Percentiles rank a stretch among this genome's conserved stretches.
Evolutionary conservation across 176 grass and related monocot species (phyloP).

Genomic region (Bonia amplexicaulis): DNA sequence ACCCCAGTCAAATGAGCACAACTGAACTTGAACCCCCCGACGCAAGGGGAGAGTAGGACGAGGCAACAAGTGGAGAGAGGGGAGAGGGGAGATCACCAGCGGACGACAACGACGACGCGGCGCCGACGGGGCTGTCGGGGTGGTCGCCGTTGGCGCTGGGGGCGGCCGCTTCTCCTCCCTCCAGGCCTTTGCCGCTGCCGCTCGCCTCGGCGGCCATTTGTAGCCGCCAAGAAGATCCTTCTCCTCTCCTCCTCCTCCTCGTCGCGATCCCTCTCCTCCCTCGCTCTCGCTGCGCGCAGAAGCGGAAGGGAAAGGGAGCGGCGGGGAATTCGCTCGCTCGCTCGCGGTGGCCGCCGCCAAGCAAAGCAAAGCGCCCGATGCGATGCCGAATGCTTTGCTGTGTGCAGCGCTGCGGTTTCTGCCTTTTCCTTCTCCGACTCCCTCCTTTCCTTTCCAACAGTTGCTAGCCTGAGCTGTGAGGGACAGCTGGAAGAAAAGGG

Average conservation of each 20-base stretch:
- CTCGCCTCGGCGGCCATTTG: constrained; percentile 28
- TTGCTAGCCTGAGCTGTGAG: neutral
- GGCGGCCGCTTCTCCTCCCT: neutral
- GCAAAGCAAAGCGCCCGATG: neutral
- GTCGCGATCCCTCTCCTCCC: neutral
- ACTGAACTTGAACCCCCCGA: neutral
- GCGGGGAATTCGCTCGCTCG: neutral
- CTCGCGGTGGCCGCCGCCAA: neutral
- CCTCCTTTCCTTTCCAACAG: neutral
- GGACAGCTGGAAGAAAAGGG: neutral
- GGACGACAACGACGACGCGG: neutral
- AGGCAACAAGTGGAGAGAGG: neutral
- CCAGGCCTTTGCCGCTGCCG: neutral
- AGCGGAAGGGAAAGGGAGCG: neutral
- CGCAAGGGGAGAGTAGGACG: neutral
- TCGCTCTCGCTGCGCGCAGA: neutral
- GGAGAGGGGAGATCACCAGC: constrained; percentile 6
- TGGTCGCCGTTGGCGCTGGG: constrained; percentile 14
- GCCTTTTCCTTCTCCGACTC: neutral
- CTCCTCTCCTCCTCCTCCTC: neutral
- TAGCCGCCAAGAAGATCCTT: neutral
- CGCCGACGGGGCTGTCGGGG: neutral
- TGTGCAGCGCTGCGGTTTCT: neutral
- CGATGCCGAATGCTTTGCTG: neutral
- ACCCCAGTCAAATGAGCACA: neutral